phyloP scores from a whole-genome alignment of 768 basidiomycete genomes.

The Leccinum subgranulosum region DNA sequence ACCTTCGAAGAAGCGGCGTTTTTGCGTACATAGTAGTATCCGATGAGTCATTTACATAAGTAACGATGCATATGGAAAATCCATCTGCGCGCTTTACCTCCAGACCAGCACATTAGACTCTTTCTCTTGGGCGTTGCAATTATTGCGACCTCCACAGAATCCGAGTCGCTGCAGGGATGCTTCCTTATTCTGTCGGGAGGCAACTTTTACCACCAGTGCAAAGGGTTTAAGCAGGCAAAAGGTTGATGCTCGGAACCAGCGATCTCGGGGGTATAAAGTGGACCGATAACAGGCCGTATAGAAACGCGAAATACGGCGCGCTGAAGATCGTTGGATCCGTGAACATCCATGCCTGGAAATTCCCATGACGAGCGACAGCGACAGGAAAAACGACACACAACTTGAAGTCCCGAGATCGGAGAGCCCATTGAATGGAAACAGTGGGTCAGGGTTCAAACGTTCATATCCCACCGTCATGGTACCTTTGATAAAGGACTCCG shows the following conservation, averaged over 20 bases:
- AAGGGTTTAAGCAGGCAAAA: neutral
- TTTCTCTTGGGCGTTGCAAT: too few relatives aligned
- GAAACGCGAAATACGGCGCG: too few relatives aligned
- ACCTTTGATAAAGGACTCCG: neutral
- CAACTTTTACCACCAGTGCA: neutral
- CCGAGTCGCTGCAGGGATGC: too few relatives aligned
- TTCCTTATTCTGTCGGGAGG: neutral
- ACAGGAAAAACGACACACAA: neutral
- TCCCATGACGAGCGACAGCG: neutral
- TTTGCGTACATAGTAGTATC: too few relatives aligned
- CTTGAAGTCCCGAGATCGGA: neutral
- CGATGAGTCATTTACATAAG: too few relatives aligned
- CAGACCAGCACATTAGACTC: too few relatives aligned
- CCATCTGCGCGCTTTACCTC: too few relatives aligned
- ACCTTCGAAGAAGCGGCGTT: too few relatives aligned
- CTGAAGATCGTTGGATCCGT: too few relatives aligned
- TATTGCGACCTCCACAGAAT: too few relatives aligned
- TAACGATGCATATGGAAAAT: too few relatives aligned
- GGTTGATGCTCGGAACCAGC: neutral
- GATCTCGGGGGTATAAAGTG: neutral
- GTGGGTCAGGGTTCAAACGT: neutral
- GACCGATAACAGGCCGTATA: neutral
- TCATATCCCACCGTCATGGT: neutral
- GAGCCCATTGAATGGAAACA: neutral
- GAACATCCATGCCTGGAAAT: neutral